Conservation (phyloP, 805 yeast genomes). For the Candida golubevii region DNA sequence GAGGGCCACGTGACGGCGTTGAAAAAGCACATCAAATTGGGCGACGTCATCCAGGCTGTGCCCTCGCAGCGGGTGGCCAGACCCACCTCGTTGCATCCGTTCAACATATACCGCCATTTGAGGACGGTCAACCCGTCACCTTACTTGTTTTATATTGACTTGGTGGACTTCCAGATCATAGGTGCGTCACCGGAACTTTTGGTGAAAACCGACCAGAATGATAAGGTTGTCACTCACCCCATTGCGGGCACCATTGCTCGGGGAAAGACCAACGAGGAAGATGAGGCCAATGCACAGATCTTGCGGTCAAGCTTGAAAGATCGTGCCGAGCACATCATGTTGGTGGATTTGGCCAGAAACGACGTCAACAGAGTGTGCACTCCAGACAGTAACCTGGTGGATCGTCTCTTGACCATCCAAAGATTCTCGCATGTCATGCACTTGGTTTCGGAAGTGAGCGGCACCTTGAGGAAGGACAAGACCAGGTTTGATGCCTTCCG, state of each 20-base stretch:
- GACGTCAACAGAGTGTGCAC: slow-evolving; percentile 94
- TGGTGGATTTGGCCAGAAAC: slow-evolving; percentile 95
- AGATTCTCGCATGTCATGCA: slow-evolving; percentile 97
- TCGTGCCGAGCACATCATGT: slow-evolving; percentile 97
- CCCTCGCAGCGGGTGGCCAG: slow-evolving; percentile 97
- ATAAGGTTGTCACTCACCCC: slow-evolving; percentile 88
- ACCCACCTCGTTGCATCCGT: slow-evolving; percentile 93
- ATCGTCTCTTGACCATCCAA: slow-evolving; percentile 83
- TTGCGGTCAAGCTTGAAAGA: slow-evolving; percentile 79
- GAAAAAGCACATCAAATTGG: slow-evolving; percentile 78
- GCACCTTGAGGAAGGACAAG: slow-evolving; percentile 77
- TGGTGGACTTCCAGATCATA: slow-evolving; percentile 85
- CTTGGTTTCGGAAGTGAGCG: slow-evolving; percentile 90
- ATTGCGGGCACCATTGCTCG: slow-evolving; percentile 95
- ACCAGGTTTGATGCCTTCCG: slow-evolving; percentile 95
- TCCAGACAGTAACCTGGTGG: slow-evolving; percentile 80
- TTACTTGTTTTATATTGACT: slow-evolving; percentile 89
- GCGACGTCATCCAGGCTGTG: slow-evolving; percentile 96
- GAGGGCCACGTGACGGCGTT: slow-evolving; percentile 72
- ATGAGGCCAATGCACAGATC: slow-evolving; percentile 72
- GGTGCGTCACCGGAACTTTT: slow-evolving; percentile 97
- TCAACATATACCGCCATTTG: slow-evolving; percentile 90
- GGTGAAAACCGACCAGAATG: slow-evolving; percentile 71
- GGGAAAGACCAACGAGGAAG: slow-evolving; percentile 89
- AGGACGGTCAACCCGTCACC: slow-evolving; percentile 98